Evolutionary conservation across 225 moss, liverwort and hornwort species (phyloP).

Genomic region (Thuidium tamariscinum): DNA sequence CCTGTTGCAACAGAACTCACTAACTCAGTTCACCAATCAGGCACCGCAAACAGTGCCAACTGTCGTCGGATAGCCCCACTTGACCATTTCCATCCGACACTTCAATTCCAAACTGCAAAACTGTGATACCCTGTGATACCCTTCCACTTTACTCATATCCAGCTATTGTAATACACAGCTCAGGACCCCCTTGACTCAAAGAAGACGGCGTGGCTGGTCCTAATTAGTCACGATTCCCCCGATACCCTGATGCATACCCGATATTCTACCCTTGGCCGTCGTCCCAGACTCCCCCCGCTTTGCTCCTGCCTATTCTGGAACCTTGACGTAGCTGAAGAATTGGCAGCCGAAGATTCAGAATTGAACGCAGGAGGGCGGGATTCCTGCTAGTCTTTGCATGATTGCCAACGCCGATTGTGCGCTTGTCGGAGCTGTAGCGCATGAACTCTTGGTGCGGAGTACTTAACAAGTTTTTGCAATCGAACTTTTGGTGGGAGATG

Average conservation of each 20-base stretch:
- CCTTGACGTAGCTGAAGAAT: not conserved
- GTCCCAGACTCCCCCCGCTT: not conserved
- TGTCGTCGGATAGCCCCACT: not conserved
- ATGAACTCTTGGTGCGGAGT: not conserved
- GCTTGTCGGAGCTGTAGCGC: not conserved
- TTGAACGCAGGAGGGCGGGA: not conserved
- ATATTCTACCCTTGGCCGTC: not conserved
- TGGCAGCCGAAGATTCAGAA: not conserved
- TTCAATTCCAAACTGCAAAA: not conserved
- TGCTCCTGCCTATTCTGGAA: not conserved
- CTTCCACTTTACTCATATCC: not conserved
- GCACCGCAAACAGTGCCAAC: not conserved
- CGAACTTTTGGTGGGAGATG: not conserved
- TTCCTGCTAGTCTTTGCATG: not conserved
- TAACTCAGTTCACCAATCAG: not conserved
- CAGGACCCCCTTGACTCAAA: no score
- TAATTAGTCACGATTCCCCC: fast-evolving
- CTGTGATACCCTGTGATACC: not conserved
- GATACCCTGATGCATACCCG: not conserved
- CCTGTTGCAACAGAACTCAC: not conserved
- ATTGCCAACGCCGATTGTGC: not conserved
- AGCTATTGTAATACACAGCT: not conserved
- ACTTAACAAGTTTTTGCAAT: not conserved
- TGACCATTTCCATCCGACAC: not conserved
- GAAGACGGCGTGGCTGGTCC: not conserved